A percentile compares a stretch with the other conserved stretches of the same genome.
phyloP scores from a whole-genome alignment of 1,139 yeast genomes.

The Sugiyamaella paludigena region DNA sequence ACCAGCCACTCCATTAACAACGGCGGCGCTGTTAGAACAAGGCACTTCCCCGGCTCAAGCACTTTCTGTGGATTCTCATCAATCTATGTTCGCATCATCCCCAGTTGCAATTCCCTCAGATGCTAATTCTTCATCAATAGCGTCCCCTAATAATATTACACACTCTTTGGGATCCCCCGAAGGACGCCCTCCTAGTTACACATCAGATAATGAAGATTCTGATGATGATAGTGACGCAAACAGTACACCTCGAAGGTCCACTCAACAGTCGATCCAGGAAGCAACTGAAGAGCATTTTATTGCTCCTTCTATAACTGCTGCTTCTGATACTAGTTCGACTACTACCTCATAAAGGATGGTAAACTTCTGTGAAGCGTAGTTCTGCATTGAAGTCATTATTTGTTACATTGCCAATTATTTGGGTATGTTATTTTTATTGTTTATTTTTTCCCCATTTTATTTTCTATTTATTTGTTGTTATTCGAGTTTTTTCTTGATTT shows the following conservation, averaged over 20 bases:
- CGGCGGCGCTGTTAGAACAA: constrained; percentile 2
- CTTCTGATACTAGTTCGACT: too few species aligned
- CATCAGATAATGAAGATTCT: constrained; percentile 24
- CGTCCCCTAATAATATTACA: not conserved
- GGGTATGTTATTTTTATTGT: not conserved
- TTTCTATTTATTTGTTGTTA: not conserved
- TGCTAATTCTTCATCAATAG: too few species aligned
- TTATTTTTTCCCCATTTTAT: not conserved
- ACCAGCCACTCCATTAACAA: constrained; percentile 5
- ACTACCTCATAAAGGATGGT: too few species aligned
- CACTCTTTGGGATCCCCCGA: constrained; percentile 6
- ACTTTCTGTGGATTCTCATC: not conserved
- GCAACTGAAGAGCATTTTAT: constrained; percentile 7
- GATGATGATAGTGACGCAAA: constrained; percentile 12
- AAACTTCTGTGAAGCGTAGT: too few species aligned
- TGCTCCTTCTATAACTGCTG: too few species aligned
- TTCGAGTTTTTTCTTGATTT: not conserved
- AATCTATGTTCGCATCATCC: too few species aligned
- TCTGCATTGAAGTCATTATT: too few species aligned
- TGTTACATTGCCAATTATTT: not conserved
- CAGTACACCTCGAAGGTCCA: constrained; percentile 7
- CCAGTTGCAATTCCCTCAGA: too few species aligned
- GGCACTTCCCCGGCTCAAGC: constrained; percentile 1
- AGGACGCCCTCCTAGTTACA: constrained; percentile 31
- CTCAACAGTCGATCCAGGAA: constrained; percentile 9